Conservation (phyloP, 495 filamentous ascomycete species). For the Gamarada debralockiae region DNA sequence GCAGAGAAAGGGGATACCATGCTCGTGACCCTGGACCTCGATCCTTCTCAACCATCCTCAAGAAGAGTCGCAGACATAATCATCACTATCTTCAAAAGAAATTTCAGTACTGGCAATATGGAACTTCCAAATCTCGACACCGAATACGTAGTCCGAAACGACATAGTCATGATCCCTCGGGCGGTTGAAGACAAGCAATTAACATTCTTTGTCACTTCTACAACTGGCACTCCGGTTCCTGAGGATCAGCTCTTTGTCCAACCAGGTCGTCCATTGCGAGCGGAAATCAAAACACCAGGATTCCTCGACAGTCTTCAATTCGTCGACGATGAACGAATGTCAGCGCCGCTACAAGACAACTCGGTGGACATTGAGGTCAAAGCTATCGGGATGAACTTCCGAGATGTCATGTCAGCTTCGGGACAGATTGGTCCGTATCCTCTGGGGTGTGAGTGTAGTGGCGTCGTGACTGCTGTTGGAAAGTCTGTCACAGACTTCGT, state of each 20-base stretch:
- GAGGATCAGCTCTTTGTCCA: constrained; percentile 8
- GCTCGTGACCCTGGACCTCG: constrained; percentile 4
- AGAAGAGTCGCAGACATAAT: background rate
- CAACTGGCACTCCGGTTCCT: too few species aligned
- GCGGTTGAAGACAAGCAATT: too few species aligned
- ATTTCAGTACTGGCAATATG: background rate
- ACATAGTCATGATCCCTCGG: background rate
- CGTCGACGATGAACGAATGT: constrained; percentile 13
- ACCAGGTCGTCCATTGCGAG: background rate
- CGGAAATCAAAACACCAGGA: constrained; percentile 13
- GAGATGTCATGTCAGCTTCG: constrained; percentile 49
- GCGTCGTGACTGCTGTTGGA: constrained; percentile 47
- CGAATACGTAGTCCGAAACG: background rate
- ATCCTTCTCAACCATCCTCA: background rate
- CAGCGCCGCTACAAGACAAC: background rate
- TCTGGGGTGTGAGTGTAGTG: constrained; percentile 49
- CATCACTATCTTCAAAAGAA: background rate
- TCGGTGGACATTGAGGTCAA: constrained; percentile 38
- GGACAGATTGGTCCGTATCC: constrained; percentile 38
- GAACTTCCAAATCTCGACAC: background rate
- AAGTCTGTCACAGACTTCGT: constrained; percentile 35
- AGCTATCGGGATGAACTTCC: constrained; percentile 39
- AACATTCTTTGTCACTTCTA: too few species aligned
- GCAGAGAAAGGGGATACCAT: constrained; percentile 1
- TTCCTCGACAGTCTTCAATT: constrained; percentile 21